phyloP scores from a whole-genome alignment of 2,329 filamentous ascomycete genomes.

The Xylaria sp. region DNA sequence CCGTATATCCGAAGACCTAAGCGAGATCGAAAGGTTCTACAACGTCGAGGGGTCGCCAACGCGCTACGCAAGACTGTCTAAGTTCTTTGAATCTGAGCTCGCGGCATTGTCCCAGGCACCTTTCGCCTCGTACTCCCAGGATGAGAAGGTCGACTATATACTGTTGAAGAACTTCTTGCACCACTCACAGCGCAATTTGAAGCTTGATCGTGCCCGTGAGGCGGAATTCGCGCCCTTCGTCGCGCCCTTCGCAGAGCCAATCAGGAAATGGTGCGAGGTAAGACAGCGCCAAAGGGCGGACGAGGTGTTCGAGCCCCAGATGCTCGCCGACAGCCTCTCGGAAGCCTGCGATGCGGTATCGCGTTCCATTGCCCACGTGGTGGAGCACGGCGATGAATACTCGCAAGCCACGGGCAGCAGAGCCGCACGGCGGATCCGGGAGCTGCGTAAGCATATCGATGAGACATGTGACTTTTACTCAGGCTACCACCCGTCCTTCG shows the following conservation, averaged over 20 bases:
- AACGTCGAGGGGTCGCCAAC: constrained; percentile 58
- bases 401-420: constrained; percentile 59
- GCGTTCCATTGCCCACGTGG: constrained; percentile 51
- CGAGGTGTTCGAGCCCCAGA: constrained; percentile 56
- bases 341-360: constrained; percentile 50
- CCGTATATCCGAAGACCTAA: constrained; percentile 58
- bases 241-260: constrained; percentile 55
- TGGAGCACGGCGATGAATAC: constrained; percentile 49
- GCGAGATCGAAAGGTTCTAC: constrained; percentile 61
- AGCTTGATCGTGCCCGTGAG: constrained; percentile 54
- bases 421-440: constrained; percentile 56
- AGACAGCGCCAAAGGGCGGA: constrained; percentile 56
- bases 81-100: constrained; percentile 58
- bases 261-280: constrained; percentile 60
- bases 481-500: constrained; percentile 66
- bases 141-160: constrained; percentile 61
- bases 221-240: constrained; percentile 55
- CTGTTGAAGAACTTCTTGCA: constrained; percentile 61
- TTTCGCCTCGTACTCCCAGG: constrained; percentile 55
- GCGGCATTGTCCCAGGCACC: constrained; percentile 48
- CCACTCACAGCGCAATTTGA: constrained; percentile 52
- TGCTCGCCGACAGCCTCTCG: constrained; percentile 56
- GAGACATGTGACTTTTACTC: constrained; percentile 64
- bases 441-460: constrained; percentile 55
- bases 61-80: constrained; percentile 53